Percentiles rank a stretch among this genome's conserved stretches.
phyloP scores from a whole-genome alignment of 75 land plant species.

The Ceratopteris richardii region DNA sequence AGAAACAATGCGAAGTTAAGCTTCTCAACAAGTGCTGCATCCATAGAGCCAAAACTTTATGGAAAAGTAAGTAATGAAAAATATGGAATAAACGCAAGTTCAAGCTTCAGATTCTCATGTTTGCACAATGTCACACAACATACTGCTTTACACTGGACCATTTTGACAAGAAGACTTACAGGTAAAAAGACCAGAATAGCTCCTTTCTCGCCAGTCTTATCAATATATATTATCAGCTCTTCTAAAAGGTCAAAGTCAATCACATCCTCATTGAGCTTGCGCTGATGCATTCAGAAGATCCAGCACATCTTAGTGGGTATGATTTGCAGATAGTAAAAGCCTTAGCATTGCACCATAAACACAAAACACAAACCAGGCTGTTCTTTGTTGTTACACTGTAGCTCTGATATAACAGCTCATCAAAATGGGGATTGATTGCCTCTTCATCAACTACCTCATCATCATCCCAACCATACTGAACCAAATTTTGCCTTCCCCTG shows the following conservation, averaged over 20 bases:
- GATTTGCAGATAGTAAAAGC: background rate
- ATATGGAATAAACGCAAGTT: no score
- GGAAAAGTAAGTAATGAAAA: no score
- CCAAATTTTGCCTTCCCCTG: conserved; percentile 69
- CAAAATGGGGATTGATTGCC: conserved; percentile 50
- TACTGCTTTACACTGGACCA: no score
- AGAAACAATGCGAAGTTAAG: no score
- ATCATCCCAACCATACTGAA: conserved; percentile 83
- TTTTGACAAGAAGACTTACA: conserved; percentile 37
- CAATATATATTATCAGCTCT: conserved; percentile 68
- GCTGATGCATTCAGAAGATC: no score
- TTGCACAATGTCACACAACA: no score
- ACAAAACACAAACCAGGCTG: conserved; percentile 47
- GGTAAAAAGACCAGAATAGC: conserved; percentile 88
- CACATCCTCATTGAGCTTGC: conserved; percentile 72
- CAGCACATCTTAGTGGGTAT: background rate
- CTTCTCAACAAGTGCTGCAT: no score
- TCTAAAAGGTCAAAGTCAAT: conserved; percentile 93
- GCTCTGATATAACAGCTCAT: conserved; percentile 31
- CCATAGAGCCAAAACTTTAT: no score
- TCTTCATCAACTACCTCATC: conserved; percentile 54
- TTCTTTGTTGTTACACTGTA: conserved; percentile 58
- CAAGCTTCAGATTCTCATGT: no score
- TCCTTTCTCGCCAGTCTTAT: conserved; percentile 55
- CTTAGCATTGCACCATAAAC: no score